phyloP scores from a whole-genome alignment of 306 rosid genomes.

The Dalbergia cultrata region DNA sequence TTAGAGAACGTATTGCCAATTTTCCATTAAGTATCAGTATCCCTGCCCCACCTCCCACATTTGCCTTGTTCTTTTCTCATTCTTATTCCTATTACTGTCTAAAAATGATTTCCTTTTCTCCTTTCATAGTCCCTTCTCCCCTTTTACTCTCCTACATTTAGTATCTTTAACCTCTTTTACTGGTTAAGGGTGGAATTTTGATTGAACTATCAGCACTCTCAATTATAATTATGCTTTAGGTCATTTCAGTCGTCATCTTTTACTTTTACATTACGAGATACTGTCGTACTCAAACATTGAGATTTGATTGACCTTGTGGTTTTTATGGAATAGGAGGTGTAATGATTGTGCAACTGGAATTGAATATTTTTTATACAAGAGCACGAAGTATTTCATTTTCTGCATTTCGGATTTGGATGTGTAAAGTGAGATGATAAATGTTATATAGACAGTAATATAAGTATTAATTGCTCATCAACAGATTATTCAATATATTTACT shows the following conservation, averaged over 20 bases:
- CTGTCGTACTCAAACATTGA: not conserved
- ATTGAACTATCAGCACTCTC: slow-evolving; percentile 1
- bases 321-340: not conserved
- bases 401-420: no score
- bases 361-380: no score
- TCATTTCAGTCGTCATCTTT: not conserved
- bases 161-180: not conserved
- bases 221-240: not conserved
- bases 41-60: slow-evolving; percentile 8
- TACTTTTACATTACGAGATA: not conserved
- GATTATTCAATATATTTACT: no score
- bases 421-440: no score
- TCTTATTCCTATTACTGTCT: not conserved
- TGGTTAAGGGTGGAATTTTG: not conserved
- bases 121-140: not conserved
- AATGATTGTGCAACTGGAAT: no score
- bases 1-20: not conserved
- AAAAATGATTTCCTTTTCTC: not conserved
- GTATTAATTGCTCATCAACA: no score
- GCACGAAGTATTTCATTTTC: no score
- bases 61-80: slow-evolving; percentile 1
- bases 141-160: not conserved
- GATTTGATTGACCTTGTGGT: not conserved
- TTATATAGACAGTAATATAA: no score
- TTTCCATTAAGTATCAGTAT: not conserved